Evolutionary conservation across 768 basidiomycete genomes (phyloP).

Genomic region (Mycena filopes): DNA sequence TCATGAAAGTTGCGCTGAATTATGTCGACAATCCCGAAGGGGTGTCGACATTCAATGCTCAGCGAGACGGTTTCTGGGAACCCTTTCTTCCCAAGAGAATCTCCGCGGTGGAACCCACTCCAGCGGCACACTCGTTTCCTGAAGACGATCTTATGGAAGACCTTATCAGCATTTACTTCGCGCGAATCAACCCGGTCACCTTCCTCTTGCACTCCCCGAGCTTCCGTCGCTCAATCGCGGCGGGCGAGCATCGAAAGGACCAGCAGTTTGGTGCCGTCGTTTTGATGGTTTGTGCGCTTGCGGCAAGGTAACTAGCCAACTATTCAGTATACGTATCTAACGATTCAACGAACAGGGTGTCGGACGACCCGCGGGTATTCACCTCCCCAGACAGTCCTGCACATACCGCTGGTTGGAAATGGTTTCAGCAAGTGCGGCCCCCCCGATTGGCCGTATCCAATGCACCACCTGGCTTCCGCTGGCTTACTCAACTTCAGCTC

Average conservation of each 20-base stretch:
- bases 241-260: slow-evolving; percentile 59
- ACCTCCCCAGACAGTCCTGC: slow-evolving; percentile 46
- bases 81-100: neutral
- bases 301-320: slow-evolving; percentile 24
- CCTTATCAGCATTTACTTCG: slow-evolving; percentile 63
- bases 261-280: slow-evolving; percentile 65
- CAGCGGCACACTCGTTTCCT: slow-evolving; percentile 58
- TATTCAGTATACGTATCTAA: neutral
- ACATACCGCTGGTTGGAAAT: slow-evolving; percentile 68
- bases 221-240: slow-evolving; percentile 59
- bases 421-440: slow-evolving; percentile 68
- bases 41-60: slow-evolving; percentile 8
- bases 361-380: slow-evolving; percentile 57
- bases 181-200: slow-evolving; percentile 55
- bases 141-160: slow-evolving; percentile 50
- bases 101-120: slow-evolving; percentile 5
- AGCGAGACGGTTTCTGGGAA: slow-evolving; percentile 36
- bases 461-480: neutral
- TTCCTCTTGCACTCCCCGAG: slow-evolving; percentile 76
- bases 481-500: slow-evolving; percentile 12
- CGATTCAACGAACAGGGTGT: slow-evolving; percentile 51
- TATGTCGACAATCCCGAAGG: slow-evolving; percentile 5
- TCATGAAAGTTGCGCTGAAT: slow-evolving; percentile 19
- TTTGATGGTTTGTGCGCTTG: slow-evolving; percentile 74
- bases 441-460: slow-evolving; percentile 59